Conservation (phyloP, 768 basidiomycete genomes). For the Neoboletus brunneissimus region DNA sequence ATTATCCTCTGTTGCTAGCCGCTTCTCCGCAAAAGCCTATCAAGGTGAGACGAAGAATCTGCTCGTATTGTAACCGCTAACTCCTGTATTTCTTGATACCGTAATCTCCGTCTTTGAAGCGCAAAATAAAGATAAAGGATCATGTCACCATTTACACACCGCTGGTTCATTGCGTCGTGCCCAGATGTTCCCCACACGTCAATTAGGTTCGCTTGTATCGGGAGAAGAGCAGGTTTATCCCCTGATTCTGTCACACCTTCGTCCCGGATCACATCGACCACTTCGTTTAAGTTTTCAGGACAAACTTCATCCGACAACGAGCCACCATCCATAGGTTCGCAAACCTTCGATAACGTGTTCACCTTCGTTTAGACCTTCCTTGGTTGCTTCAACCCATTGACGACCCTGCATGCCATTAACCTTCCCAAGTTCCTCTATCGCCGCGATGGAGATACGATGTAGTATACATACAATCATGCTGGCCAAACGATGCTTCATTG, state of each 20-base stretch:
- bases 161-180: conserved; percentile 4
- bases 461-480: neutral
- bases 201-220: conserved; percentile 9
- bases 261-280: conserved; percentile 7
- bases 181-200: conserved; percentile 9
- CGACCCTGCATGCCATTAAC: conserved; percentile 18
- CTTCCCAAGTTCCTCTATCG: conserved; percentile 22
- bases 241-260: conserved; percentile 3
- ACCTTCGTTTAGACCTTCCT: conserved; percentile 10
- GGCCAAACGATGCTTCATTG: conserved; percentile 13
- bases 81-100: conserved; percentile 28
- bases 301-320: neutral
- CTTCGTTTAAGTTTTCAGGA: conserved; percentile 4
- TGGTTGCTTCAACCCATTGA: conserved; percentile 15
- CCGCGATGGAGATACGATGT: conserved; percentile 25
- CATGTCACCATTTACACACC: conserved; percentile 9
- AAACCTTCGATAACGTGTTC: conserved; percentile 14
- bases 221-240: neutral
- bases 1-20: conserved; percentile 19
- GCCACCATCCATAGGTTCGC: neutral
- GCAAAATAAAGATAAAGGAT: conserved; percentile 11
- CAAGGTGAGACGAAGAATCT: conserved; percentile 25
- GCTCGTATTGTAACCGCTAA: conserved; percentile 21
- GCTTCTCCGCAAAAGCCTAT: conserved; percentile 36
- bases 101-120: conserved; percentile 34